phyloP scores from a whole-genome alignment of 2,329 filamentous ascomycete species.

The Ophiostoma piceae region DNA sequence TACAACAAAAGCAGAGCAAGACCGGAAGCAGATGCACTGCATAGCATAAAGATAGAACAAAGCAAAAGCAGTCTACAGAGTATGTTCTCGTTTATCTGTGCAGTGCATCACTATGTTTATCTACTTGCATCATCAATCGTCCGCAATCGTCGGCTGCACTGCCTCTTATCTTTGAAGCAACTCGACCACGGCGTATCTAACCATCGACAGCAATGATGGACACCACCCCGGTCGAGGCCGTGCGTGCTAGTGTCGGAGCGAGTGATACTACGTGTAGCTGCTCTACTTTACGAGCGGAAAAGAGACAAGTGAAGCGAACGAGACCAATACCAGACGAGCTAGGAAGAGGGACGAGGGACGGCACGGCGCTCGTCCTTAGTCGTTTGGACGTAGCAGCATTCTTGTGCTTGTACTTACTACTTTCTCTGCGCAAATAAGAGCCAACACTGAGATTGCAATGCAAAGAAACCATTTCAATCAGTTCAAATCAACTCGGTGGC shows the following conservation, averaged over 20 bases:
- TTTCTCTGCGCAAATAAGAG: too few species aligned
- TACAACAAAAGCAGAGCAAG: neutral
- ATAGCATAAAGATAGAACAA: too few species aligned
- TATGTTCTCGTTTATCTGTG: too few species aligned
- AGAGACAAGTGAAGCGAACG: neutral
- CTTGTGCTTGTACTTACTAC: neutral
- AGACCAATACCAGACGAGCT: neutral
- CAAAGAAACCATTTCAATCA: too few species aligned
- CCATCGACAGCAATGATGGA: neutral
- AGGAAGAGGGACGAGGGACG: neutral
- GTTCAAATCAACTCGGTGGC: too few species aligned
- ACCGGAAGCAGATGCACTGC: neutral
- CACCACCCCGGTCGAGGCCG: neutral
- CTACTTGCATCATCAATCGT: neutral
- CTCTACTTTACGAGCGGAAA: neutral
- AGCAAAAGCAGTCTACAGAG: too few species aligned
- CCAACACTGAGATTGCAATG: too few species aligned
- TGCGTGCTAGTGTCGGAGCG: neutral
- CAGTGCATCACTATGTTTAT: neutral
- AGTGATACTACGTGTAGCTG: neutral
- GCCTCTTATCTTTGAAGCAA: neutral
- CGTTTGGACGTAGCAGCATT: neutral
- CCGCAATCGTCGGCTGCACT: constrained; percentile 1
- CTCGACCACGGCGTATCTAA: neutral
- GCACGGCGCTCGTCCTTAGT: neutral